These are phyloP conservation scores for Sporothrix brunneoviolacea DNA, from an alignment of 2,329 filamentous ascomycete species.

Conservation along the genomic window DNA sequence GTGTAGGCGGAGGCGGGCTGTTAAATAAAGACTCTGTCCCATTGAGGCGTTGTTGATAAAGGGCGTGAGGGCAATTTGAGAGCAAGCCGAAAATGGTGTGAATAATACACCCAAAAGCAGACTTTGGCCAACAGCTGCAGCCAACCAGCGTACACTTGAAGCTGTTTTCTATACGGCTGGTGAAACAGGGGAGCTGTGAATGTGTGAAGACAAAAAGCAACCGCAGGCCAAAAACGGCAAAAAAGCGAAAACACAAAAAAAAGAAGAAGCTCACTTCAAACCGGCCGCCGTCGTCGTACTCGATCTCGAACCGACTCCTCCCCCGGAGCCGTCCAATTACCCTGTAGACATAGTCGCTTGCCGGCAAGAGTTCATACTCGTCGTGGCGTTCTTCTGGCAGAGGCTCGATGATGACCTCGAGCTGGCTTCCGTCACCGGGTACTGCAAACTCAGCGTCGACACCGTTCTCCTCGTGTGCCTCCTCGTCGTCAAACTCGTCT, in stretches of 20 bases:
- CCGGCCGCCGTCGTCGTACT: slow-evolving; percentile 17
- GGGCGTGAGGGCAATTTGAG: background rate
- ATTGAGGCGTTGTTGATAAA: no score
- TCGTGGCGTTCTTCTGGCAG: slow-evolving; percentile 7
- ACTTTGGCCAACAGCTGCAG: background rate
- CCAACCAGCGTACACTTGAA: no score
- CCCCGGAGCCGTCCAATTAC: slow-evolving; percentile 10
- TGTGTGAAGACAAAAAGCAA: no score
- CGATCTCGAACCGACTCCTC: slow-evolving; percentile 15
- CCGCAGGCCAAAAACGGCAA: background rate
- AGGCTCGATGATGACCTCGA: slow-evolving; percentile 15
- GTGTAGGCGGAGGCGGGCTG: no score
- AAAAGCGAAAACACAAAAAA: background rate
- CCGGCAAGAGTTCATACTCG: slow-evolving; percentile 13
- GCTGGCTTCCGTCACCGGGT: background rate
- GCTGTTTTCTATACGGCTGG: no score
- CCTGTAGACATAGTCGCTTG: slow-evolving; percentile 16
- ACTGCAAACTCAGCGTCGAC: background rate
- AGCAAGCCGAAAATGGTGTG: background rate
- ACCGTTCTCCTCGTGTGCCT: background rate
- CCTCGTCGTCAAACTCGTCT: background rate
- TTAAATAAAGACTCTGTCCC: no score
- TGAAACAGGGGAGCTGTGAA: no score
- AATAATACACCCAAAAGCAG: background rate
- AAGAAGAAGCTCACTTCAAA: slow-evolving; percentile 14